phyloP scores from a whole-genome alignment of 805 yeast genomes.

The Diddensiella transvaalensis region DNA sequence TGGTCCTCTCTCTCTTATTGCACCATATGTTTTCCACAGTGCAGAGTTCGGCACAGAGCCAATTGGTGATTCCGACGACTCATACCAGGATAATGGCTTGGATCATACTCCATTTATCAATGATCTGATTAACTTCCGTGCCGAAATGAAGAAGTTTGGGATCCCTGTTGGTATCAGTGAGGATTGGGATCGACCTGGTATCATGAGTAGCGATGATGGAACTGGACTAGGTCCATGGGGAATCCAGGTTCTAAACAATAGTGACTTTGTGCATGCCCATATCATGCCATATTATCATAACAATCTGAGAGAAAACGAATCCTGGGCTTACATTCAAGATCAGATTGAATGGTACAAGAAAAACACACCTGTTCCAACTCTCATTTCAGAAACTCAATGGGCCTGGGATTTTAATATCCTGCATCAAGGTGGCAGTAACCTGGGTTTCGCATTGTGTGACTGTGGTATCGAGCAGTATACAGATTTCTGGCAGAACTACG shows the following conservation, averaged over 20 bases:
- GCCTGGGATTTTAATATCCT: constrained; percentile 8
- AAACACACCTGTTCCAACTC: constrained; percentile 1
- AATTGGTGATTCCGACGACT: constrained; percentile 7
- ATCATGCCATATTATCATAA: constrained; percentile 8
- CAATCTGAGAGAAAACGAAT: not conserved
- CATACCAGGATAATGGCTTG: not conserved
- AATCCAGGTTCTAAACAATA: not conserved
- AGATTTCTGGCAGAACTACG: constrained; percentile 7
- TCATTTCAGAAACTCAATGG: constrained; percentile 10
- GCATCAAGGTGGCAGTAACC: constrained; percentile 6
- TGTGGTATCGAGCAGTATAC: constrained; percentile 6
- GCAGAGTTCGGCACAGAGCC: constrained; percentile 8
- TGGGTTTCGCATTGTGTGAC: constrained; percentile 4
- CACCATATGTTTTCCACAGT: constrained; percentile 10
- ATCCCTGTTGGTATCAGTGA: constrained; percentile 9
- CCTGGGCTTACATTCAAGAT: constrained; percentile 6
- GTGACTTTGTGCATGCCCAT: constrained; percentile 9
- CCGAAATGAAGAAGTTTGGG: constrained; percentile 1
- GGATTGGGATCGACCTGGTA: constrained; percentile 10
- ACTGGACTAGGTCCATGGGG: constrained; percentile 4
- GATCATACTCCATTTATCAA: constrained; percentile 7
- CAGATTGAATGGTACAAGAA: constrained; percentile 6
- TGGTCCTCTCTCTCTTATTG: not conserved
- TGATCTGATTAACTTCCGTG: constrained; percentile 1
- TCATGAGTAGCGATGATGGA: constrained; percentile 6